Evolutionary conservation across 192 early-diverging fungal species (phyloP), one percentile per base, ranked within the genome.

Genomic region (Oehlia diaphana): DNA sequence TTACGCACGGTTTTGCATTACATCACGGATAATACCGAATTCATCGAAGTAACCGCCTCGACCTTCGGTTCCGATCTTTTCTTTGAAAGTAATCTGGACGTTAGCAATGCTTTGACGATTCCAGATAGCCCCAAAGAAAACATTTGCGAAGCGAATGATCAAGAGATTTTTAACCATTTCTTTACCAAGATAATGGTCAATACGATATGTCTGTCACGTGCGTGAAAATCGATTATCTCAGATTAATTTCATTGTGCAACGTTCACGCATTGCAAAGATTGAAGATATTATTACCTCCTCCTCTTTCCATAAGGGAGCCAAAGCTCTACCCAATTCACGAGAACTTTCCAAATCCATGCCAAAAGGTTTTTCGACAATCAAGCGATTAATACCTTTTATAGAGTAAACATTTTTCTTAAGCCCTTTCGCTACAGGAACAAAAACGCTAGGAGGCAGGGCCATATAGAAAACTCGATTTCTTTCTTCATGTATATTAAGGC

Each of bases 101-200:
- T 97, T 97, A 82, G 93, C 85, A 67, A 99, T 96, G 85, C 92
- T 89, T 58, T 89, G 86, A 61, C 92, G 90, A 85, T 96, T 93
- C 97, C 97, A 99, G 72, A 96, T 89, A 9, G 94, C 90, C 35
- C 95, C 94, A 83, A 97, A 96, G 71, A 99, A 95, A 5, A 95
- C 90, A 84, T 99, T 99, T 70, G 94, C 95, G 82, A 99, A 98
- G 47, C 97, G 91, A 74, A 99, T 80, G 9, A 94, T 92, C 90
- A 97, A 94, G 71, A 99, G 85, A 83, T 97, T 97, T 87, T 99
- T 99, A 80, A 99, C 96, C 97, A 99, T 99, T 82, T 99, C 97
- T 84, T 99, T 99, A 78, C 97, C 97, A 47, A 99, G 91, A 80
- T 99, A 99, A 84, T 99, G 97, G 83, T 99, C 97, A 80, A 99